Base-by-base conservation (phyloP, 1,139 yeast genomes). In the Meyerozyma guilliermondii region DNA sequence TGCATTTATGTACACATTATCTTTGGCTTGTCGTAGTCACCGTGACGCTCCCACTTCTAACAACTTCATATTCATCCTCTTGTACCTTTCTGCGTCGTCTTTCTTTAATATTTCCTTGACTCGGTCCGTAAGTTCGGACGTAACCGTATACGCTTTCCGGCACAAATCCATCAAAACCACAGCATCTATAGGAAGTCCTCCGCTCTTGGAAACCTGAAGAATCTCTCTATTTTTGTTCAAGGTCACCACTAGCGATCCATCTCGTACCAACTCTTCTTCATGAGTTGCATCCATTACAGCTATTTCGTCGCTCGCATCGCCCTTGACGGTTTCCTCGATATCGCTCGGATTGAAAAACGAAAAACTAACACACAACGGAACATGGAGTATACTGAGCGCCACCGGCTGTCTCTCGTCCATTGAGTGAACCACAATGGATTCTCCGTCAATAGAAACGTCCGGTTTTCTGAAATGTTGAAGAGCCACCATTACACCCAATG, bases 351-450 rank as follows among this genome's bases (percentile, higher is more conserved):
- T 83, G 67, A 80, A 88, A 57, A 92, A 87, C 33, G 89, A 83
- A 64, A 87, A 89, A 0, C 96, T 84, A n/a, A 89, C 81, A 62
- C 96, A 88, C 39, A 92, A 77, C 2, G 98, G 98, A 3, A 88
- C 78, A 59, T 92, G 98, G 49, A 92, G 68, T 14, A 92, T 78
- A 41, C 95, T 84, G 44, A 92, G 71, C 26, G 92, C 83, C 0
- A 89, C 89, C 1, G 97, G 96, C 39, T 87, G 88, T 47, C 96
- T 76, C 55, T 91, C 96, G 31, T 82, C 80, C 23, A 79, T 58
- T 35, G 82, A 76, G 57, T 87, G 91, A 1, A 92, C 74, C 10
- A 83, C 74, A 11, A 88, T 57, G 14, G 63, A 75, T 43, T 76
- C 79, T 43, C 82, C 89, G 23, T 51, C 47, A 13, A 91, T 81